phyloP scores from a whole-genome alignment of 768 basidiomycete genomes.

The Rhodotorula sphaerocarpa region DNA sequence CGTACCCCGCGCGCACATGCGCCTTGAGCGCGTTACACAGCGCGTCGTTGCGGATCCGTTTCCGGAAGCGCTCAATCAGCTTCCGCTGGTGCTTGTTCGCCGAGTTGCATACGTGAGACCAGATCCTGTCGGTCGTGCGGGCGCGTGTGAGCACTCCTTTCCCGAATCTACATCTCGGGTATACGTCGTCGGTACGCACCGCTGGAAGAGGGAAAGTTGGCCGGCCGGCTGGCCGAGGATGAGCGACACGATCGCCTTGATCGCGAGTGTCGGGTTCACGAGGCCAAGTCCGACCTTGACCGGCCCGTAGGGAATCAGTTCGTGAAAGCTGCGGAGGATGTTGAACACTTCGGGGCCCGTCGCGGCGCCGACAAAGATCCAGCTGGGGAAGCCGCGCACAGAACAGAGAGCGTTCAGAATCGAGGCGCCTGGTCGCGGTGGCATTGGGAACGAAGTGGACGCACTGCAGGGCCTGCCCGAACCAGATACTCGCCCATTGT shows the following conservation, averaged over 20 bases:
- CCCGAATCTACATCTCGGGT: too few relatives aligned
- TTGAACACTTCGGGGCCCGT: slow-evolving; percentile 22
- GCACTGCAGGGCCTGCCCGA: slow-evolving; percentile 30
- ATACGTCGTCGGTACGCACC: slow-evolving; percentile 15
- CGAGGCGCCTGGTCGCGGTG: too few relatives aligned
- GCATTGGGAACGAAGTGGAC: not conserved
- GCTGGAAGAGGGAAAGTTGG: slow-evolving; percentile 26
- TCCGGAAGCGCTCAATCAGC: slow-evolving; percentile 18
- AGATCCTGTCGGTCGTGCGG: slow-evolving; percentile 8
- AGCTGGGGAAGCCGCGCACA: slow-evolving; percentile 11
- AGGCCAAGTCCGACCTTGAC: slow-evolving; percentile 28
- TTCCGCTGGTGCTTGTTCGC: slow-evolving; percentile 25
- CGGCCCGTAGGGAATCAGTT: slow-evolving; percentile 25
- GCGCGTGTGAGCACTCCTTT: not conserved
- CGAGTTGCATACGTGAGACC: slow-evolving; percentile 14
- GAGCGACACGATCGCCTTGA: slow-evolving; percentile 27
- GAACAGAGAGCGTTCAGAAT: too few relatives aligned
- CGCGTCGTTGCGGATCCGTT: slow-evolving; percentile 6
- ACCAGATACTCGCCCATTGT: slow-evolving; percentile 32
- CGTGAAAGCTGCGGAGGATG: slow-evolving; percentile 32
- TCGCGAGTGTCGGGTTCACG: slow-evolving; percentile 35
- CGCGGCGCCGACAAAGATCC: slow-evolving; percentile 23
- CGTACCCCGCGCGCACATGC: slow-evolving; percentile 26
- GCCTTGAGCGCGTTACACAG: slow-evolving; percentile 16
- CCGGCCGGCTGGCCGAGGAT: slow-evolving; percentile 29